phyloP scores from a whole-genome alignment of 169 alveolate species.

The Blepharisma undulans region DNA sequence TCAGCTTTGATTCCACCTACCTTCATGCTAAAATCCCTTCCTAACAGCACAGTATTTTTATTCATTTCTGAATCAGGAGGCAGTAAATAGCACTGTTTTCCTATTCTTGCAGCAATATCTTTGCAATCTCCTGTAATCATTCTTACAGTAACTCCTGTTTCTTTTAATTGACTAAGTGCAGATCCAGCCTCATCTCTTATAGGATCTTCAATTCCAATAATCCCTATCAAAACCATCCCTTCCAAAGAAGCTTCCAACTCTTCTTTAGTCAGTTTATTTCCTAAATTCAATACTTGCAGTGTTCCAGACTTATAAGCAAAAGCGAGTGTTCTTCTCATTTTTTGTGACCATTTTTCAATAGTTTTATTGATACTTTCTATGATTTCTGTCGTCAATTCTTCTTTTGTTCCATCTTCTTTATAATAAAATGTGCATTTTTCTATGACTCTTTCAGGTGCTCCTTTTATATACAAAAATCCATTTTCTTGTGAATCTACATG shows the following conservation, averaged over 20 bases:
- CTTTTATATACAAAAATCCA: constrained; percentile 65
- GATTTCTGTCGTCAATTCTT: constrained; percentile 11
- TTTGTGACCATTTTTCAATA: constrained; percentile 54
- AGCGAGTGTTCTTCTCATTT: constrained; percentile 76
- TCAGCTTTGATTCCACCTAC: constrained; percentile 32
- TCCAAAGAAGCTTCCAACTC: neutral
- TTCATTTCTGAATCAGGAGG: constrained; percentile 48
- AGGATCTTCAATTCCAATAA: constrained; percentile 87
- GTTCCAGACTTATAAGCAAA: constrained; percentile 52
- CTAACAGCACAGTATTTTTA: neutral
- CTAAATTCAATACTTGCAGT: neutral
- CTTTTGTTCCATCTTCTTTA: constrained; percentile 52
- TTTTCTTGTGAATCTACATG: constrained; percentile 33
- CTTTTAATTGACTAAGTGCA: constrained; percentile 74
- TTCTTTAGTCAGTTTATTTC: no score
- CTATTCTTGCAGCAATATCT: constrained; percentile 86
- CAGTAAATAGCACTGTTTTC: constrained; percentile 82
- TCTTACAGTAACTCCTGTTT: constrained; percentile 88
- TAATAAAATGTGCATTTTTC: constrained; percentile 54
- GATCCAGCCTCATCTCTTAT: constrained; percentile 87
- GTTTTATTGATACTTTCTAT: constrained; percentile 39
- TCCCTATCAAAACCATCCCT: constrained; percentile 77
- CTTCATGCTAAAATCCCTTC: constrained; percentile 57
- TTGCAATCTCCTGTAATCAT: constrained; percentile 92
- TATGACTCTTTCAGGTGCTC: constrained; percentile 83